Evolutionary conservation across 257 asterid genomes (phyloP).

Genomic region (Nicotiana attenuata): DNA sequence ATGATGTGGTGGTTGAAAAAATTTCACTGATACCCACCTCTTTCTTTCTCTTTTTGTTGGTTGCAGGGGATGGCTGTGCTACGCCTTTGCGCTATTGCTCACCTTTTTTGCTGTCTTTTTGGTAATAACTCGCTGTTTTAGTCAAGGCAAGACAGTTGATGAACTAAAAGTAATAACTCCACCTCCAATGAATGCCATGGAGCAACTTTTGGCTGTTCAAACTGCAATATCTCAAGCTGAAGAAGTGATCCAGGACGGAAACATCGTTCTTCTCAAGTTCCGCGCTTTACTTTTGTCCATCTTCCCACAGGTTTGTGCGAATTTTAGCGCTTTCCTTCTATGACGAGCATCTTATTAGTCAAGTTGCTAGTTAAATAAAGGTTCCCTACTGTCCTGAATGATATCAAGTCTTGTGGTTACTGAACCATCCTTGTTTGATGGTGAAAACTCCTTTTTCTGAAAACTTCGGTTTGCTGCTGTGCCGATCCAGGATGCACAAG

Average conservation of each 20-base stretch:
- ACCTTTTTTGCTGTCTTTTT: constrained; percentile 56
- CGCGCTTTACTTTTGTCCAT: constrained; percentile 78
- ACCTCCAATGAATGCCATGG: constrained; percentile 84
- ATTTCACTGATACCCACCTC: not conserved
- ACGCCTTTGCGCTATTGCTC: constrained; percentile 40
- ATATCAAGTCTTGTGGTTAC: not conserved
- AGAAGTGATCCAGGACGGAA: constrained; percentile 83
- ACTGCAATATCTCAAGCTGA: constrained; percentile 84
- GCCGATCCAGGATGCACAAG: not conserved
- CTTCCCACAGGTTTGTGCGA: constrained; percentile 69
- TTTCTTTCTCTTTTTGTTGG: constrained; percentile 5
- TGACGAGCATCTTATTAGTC: not conserved
- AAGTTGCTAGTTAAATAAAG: not conserved
- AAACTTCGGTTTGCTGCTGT: not conserved
- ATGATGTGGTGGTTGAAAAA: not conserved
- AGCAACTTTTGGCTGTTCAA: constrained; percentile 95
- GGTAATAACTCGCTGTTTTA: constrained; percentile 59
- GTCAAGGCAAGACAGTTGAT: constrained; percentile 56
- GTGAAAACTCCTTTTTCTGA: not conserved
- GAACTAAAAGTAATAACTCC: constrained; percentile 77
- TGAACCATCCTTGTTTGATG: not conserved
- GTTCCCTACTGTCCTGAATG: not conserved
- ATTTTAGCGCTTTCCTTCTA: not conserved
- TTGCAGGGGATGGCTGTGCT: constrained; percentile 86
- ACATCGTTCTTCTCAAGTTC: constrained; percentile 64